Base-by-base conservation (phyloP, 2,329 filamentous ascomycete genomes). In the Coniochaeta ligniaria region DNA sequence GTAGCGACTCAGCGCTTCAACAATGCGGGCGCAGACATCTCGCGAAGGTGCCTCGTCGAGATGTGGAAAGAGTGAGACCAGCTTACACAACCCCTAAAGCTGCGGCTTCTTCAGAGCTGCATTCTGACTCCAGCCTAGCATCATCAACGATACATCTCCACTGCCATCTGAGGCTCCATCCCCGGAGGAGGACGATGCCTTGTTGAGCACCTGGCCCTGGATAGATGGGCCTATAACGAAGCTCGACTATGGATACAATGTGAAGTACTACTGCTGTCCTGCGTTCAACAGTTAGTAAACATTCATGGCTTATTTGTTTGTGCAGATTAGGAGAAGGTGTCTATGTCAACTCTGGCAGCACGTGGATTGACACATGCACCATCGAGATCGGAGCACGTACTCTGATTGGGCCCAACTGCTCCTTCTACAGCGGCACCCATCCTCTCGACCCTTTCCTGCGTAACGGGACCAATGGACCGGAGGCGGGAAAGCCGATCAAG, bases 321-420 rank as follows among this genome's bases (percentile, higher is more conserved):
- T 24, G 9, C 61, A 82, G 80, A 60, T 71, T 93, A 8, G 91
- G 90, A 20, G 76, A 83, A 52, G 85, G 86, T 60, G 89, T 90
- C 16, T 95, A 87, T 68, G 81, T 96, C 71, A 96, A 83, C 74
- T 86, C 82, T 70, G 87, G 91, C 73, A 87, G 84, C 66, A 87
- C 85, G 6, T 89, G 92, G 70, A 76, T 96, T 33, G 92, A 96
- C 70, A 93, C 89, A 1, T 90, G 87, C 71, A 74, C 79, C 31
- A 89, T 96, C 60, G 86, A 80, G 1, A 85, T 96, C 57, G 92
- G 92, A 0, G 83, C 86, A 5, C 85, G 92, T 59, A 94, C 90
- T 1, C 76, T 96, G 28, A 77, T 95, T 47, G 92, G 90, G 0
- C 91, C 92, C 1, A 90, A 91, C 69, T 90, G 92, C 47, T 86